phyloP scores from a whole-genome alignment of 257 asterid species.

The Petrea volubilis region DNA sequence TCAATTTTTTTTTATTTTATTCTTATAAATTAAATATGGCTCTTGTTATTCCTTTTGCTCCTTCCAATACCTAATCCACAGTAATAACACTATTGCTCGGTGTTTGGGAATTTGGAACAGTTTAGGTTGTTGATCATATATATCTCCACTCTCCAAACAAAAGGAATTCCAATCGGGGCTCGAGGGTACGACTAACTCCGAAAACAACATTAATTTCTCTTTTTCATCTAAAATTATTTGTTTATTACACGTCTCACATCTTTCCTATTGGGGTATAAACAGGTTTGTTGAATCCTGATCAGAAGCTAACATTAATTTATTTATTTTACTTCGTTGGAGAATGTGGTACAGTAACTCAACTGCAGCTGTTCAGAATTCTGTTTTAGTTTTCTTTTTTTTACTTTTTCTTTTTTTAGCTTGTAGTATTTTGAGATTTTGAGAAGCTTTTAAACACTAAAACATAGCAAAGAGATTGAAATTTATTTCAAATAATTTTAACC shows the following conservation, averaged over 20 bases:
- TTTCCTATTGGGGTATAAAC: neutral
- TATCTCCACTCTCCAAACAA: neutral
- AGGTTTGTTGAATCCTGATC: neutral
- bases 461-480: no score
- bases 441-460: no score
- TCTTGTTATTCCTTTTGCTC: constrained; percentile 43
- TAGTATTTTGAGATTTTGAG: neutral
- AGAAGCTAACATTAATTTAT: neutral
- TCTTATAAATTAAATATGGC: constrained; percentile 2
- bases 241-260: neutral
- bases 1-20: constrained; percentile 12
- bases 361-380: neutral
- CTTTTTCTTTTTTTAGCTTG: neutral
- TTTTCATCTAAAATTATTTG: neutral
- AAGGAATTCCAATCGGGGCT: constrained; percentile 37
- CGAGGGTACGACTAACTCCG: constrained; percentile 23
- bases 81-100: neutral
- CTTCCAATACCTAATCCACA: constrained; percentile 21
- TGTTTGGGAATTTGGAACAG: neutral
- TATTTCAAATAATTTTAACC: no score
- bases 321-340: neutral
- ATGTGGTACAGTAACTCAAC: neutral
- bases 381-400: neutral
- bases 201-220: neutral
- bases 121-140: no score